These are phyloP conservation scores for Torrubiellomyces zombiae DNA, from an alignment of 2,329 filamentous ascomycete species.

Conservation along the genomic window DNA sequence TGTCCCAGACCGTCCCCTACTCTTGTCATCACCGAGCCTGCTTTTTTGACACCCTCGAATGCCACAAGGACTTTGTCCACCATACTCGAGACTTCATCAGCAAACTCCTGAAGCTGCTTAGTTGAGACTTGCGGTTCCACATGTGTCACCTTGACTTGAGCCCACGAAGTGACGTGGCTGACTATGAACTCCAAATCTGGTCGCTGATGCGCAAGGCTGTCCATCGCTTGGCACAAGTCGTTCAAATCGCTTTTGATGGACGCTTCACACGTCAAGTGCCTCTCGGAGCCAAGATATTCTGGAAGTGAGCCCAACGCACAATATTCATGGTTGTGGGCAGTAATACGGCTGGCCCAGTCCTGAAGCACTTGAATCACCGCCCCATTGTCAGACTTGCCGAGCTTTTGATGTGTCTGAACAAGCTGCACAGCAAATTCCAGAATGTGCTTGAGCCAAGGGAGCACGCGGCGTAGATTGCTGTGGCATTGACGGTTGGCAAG, in stretches of 20 bases:
- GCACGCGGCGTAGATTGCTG: slow-evolving; percentile 11
- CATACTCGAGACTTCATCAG: slow-evolving; percentile 42
- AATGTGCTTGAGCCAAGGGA: slow-evolving; percentile 53
- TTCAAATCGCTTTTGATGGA: slow-evolving; percentile 20
- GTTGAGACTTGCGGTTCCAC: slow-evolving; percentile 4
- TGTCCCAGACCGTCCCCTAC: slow-evolving; percentile 20
- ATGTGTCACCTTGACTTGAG: slow-evolving; percentile 16
- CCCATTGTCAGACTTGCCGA: slow-evolving; percentile 36
- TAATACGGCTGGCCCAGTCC: slow-evolving; percentile 33
- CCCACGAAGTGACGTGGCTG: slow-evolving; percentile 51
- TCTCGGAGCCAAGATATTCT: slow-evolving; percentile 26
- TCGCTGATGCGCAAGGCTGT: slow-evolving; percentile 18
- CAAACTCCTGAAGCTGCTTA: slow-evolving; percentile 27
- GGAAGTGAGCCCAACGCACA: slow-evolving; percentile 37
- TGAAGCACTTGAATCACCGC: slow-evolving; percentile 26
- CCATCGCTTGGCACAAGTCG: slow-evolving; percentile 23
- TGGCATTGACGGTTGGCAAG: slow-evolving; percentile 7
- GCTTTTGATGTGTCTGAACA: slow-evolving; percentile 47
- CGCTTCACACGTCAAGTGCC: slow-evolving; percentile 15
- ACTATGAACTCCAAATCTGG: slow-evolving; percentile 49
- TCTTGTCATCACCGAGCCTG: slow-evolving; percentile 23
- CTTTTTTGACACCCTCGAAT: slow-evolving; percentile 53
- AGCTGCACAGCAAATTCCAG: slow-evolving; percentile 45
- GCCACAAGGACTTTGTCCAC: slow-evolving; percentile 65
- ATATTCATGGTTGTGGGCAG: slow-evolving; percentile 21